Evolutionary conservation across 2,329 filamentous ascomycete genomes (phyloP).

Genomic region (Emericellopsis atlantica): DNA sequence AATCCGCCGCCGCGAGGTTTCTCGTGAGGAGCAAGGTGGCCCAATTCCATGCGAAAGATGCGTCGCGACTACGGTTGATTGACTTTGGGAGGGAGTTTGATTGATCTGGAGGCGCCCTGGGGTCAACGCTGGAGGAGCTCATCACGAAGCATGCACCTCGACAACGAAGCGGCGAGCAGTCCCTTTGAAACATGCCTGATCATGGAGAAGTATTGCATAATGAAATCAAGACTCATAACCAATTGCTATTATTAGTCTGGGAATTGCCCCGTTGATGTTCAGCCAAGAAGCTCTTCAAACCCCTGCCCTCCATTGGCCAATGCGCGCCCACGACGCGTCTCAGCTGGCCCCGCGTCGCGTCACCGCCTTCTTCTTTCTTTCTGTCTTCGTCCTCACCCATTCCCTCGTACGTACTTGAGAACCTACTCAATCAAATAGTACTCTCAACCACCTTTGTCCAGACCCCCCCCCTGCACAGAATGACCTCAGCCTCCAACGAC

Average conservation of each 20-base stretch:
- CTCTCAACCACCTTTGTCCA: not conserved
- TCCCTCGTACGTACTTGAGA: not conserved
- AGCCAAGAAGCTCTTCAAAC: conserved; percentile 9
- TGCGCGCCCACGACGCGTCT: conserved; percentile 8
- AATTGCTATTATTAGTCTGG: not conserved
- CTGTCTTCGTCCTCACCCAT: conserved; percentile 1
- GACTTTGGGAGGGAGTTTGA: conserved; percentile 50
- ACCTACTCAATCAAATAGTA: not conserved
- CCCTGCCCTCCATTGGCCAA: conserved; percentile 13
- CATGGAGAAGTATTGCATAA: not conserved
- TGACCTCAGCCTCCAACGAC: conserved; percentile 31
- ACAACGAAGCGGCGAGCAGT: not conserved
- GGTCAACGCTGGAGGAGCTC: not conserved
- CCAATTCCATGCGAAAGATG: conserved; percentile 52
- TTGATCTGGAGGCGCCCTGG: not conserved
- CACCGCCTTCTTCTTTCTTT: conserved; percentile 7
- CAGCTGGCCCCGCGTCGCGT: conserved; percentile 15
- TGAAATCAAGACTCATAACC: not conserved
- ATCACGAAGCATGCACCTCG: too few relatives aligned
- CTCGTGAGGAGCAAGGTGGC: conserved; percentile 53
- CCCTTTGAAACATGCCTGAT: not conserved
- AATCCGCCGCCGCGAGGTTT: conserved; percentile 51
- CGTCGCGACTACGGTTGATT: conserved; percentile 42
- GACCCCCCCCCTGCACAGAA: not conserved
- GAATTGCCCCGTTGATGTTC: conserved; percentile 1